Evolutionary conservation across 306 rosid genomes (phyloP).

Genomic region (Medicago arabica): DNA sequence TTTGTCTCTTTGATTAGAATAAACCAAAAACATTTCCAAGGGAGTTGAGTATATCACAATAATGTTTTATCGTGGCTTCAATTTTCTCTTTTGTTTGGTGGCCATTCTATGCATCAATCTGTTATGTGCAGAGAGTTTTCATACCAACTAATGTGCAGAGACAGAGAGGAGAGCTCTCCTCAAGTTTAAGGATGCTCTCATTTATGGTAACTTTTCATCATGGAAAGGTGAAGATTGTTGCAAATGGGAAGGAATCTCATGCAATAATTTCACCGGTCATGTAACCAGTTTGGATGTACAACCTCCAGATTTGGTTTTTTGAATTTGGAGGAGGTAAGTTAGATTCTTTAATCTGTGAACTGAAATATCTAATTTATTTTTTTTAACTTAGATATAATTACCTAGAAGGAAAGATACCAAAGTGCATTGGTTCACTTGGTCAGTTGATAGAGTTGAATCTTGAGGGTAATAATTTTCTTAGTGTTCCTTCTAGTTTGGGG

Average conservation of each 20-base stretch:
- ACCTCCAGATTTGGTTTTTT: background rate
- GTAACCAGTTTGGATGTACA: conserved; percentile 26
- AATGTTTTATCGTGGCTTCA: too few relatives aligned
- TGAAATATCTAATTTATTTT: conserved; percentile 27
- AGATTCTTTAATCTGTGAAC: conserved; percentile 37
- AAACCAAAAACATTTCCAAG: too few relatives aligned
- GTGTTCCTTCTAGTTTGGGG: background rate
- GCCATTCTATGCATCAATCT: too few relatives aligned
- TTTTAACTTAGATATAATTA: background rate
- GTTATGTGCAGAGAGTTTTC: too few relatives aligned
- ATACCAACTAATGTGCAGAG: too few relatives aligned
- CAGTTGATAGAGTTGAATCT: conserved; percentile 27
- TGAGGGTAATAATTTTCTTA: background rate
- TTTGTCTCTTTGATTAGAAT: too few relatives aligned
- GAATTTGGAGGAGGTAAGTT: background rate
- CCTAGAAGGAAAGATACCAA: conserved; percentile 35
- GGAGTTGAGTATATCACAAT: too few relatives aligned
- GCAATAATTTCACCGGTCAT: conserved; percentile 33
- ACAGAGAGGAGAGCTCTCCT: too few relatives aligned
- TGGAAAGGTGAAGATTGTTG: conserved; percentile 39
- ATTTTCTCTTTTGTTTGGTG: too few relatives aligned
- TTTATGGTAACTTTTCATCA: background rate
- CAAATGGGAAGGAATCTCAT: conserved; percentile 35
- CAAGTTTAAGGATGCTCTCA: too few relatives aligned
- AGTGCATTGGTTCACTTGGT: conserved; percentile 44